phyloP scores from a whole-genome alignment of 768 basidiomycete genomes.

The Clitopilus passeckerianus region DNA sequence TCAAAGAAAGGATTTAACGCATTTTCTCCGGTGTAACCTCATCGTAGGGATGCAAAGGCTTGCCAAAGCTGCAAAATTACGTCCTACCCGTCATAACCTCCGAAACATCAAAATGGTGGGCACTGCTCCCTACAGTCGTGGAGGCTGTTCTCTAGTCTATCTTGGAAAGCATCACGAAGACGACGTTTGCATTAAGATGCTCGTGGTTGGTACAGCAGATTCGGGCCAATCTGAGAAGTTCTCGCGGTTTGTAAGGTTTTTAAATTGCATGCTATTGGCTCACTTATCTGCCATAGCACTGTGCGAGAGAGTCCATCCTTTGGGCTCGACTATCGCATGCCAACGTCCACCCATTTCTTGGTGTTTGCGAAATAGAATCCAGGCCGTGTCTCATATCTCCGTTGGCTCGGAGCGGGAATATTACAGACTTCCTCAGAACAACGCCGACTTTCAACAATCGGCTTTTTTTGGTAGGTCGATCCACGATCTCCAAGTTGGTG shows the following conservation, averaged over 20 bases:
- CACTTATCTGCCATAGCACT: neutral
- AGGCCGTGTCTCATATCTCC: constrained; percentile 1
- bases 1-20: no score
- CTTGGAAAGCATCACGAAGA: no score
- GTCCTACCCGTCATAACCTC: neutral
- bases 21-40: neutral
- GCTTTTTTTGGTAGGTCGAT: constrained; percentile 16
- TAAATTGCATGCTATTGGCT: no score
- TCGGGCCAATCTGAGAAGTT: no score
- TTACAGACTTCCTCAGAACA: neutral
- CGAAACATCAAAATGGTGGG: no score
- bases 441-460: neutral
- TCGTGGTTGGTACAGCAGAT: neutral
- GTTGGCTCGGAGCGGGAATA: neutral
- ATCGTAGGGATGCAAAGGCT: constrained; percentile 5
- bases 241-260: no score
- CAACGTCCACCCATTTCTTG: neutral
- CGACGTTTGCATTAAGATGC: constrained; percentile 4
- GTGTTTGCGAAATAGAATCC: neutral
- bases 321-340: neutral
- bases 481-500: no score
- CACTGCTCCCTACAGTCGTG: no score
- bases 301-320: neutral
- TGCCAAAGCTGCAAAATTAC: constrained; percentile 2
- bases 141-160: no score